Evolutionary conservation across 345 rosid genomes (phyloP), one percentile per base, ranked within the genome.

Genomic region (Turritis glabra): DNA sequence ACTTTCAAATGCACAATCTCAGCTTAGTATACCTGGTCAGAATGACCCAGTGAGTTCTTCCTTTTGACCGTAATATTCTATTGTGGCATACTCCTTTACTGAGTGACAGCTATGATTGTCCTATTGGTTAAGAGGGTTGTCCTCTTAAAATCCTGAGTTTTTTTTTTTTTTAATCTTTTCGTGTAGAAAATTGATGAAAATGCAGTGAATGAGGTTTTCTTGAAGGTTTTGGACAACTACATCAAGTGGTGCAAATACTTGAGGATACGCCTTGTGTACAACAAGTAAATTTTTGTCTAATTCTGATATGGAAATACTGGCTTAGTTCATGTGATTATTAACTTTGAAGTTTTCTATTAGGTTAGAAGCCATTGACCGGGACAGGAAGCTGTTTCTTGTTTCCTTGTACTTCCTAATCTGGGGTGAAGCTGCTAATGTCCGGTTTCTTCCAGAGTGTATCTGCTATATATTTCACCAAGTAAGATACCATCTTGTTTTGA

Each of bases 401-500:
- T 92, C 99, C 32, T 80, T 95, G 47, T 95, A 95, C 84, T 92
- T 90, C 77, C 90, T 90, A 35, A 84, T 95, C 80, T 95, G 99
- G 99, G 99, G 99, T 26, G 99, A 95, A 85, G 98, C 97, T 79
- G 99, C 98, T 75, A 95, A 95, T 82, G 88, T 90, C 78, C 97
- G 99, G 64, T 95, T 92, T 82, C 98, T 95, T 79, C 99, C 99
- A 1, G 99, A 95, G 78, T 90, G 98, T 81, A 79, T 95, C 75
- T 95, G 99, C 87, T 95, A 95, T 75, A 85, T 95, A 66, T 95
- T 95, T 84, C 99, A 95, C 80, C 77, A 86, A 71, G 99, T 95
- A 88, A 92, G 97, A 61, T 37, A 64, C 67, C 44, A 55, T 40
- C 26, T 41, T 67, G 56, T 55, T 30, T 61, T 56, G 38, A 64